Conservation (phyloP, 202 grass and related monocot species). For the Panicum hallii region DNA sequence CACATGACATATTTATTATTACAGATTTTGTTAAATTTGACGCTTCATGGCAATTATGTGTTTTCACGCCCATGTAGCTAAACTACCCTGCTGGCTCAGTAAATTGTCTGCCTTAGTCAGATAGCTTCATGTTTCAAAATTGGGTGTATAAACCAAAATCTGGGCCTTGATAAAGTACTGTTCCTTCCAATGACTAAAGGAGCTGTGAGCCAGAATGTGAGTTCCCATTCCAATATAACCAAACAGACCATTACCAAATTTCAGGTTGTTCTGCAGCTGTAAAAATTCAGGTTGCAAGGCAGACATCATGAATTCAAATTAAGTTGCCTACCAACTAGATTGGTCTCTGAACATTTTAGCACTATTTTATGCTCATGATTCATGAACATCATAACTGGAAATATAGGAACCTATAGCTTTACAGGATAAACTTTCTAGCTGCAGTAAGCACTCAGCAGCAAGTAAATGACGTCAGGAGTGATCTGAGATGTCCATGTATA, state of each 20-base stretch:
- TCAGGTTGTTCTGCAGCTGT: not conserved
- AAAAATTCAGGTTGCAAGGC: not conserved
- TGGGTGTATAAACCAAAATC: not conserved
- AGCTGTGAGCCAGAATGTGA: not conserved
- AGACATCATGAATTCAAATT: constrained; percentile 19
- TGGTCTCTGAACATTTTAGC: not conserved
- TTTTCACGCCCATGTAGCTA: not conserved
- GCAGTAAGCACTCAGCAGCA: no score
- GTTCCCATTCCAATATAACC: not conserved
- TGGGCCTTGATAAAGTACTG: not conserved
- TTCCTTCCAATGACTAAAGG: not conserved
- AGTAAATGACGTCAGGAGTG: no score
- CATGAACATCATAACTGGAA: no score
- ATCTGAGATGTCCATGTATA: no score
- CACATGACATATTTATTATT: not conserved
- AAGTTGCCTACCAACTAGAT: not conserved
- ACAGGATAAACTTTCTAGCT: no score
- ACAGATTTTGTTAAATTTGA: not conserved
- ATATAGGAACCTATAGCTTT: no score
- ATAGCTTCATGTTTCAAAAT: not conserved
- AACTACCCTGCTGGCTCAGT: not conserved
- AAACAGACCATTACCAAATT: not conserved
- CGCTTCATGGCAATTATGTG: not conserved
- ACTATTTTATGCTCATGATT: no score
- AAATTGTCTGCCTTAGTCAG: not conserved